These are phyloP conservation scores for Saccharomyces hybrid DNA, from an alignment of 1,139 yeast genomes.

Conservation along the genomic window DNA sequence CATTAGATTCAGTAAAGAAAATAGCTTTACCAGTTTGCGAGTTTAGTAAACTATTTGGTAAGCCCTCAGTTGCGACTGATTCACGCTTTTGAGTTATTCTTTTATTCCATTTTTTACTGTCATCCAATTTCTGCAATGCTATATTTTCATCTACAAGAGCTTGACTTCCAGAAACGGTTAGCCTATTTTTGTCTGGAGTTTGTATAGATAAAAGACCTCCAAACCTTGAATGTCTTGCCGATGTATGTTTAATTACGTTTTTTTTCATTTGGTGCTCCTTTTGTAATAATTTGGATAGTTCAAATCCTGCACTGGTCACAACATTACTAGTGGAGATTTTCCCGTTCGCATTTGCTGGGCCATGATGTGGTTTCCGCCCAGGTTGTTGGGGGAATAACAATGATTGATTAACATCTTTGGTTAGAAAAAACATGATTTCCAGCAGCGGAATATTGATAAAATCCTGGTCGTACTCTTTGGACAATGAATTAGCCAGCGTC, in stretches of 20 bases:
- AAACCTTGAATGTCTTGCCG: conserved; percentile 82
- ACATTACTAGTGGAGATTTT: background rate
- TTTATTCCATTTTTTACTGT: conserved; percentile 58
- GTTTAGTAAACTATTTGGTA: conserved; percentile 27
- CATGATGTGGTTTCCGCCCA: background rate
- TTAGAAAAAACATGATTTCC: conserved; percentile 60
- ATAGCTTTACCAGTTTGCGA: conserved; percentile 28
- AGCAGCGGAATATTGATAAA: conserved; percentile 56
- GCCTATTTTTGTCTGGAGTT: conserved; percentile 46
- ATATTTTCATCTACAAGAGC: conserved; percentile 45
- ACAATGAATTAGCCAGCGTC: conserved; percentile 60
- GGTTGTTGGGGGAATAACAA: conserved; percentile 8
- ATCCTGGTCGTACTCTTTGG: conserved; percentile 52
- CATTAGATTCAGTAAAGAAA: conserved; percentile 32
- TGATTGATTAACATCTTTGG: conserved; percentile 45
- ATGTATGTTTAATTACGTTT: conserved; percentile 43
- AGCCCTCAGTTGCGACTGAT: conserved; percentile 36
- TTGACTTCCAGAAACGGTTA: conserved; percentile 73
- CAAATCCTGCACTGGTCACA: conserved; percentile 23
- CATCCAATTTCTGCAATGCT: conserved; percentile 54
- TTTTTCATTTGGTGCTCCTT: conserved; percentile 51
- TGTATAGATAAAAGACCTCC: conserved; percentile 77
- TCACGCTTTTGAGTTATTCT: conserved; percentile 38
- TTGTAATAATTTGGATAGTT: conserved; percentile 46
- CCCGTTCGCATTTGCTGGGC: background rate